A percentile compares a stretch with the other conserved stretches of the same genome.
Evolutionary conservation across 305 asterid genomes (phyloP).

Genomic region (Fraxinus sp.): DNA sequence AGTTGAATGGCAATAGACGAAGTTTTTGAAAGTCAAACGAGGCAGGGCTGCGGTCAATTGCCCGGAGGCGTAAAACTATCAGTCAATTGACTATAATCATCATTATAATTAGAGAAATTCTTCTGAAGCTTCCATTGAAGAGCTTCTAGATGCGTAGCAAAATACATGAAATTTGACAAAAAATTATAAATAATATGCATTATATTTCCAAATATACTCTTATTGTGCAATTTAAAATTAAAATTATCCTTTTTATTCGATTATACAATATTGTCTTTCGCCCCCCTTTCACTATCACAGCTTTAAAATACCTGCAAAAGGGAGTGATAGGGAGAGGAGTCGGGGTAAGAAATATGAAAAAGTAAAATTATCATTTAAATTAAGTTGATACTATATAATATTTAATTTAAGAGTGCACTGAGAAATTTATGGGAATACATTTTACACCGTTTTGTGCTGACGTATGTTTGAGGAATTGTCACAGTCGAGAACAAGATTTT

Average conservation of each 20-base stretch:
- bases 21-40: background rate
- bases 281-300: background rate
- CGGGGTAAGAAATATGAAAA: background rate
- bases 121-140: background rate
- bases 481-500: background rate
- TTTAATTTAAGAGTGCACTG: background rate
- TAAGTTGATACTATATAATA: background rate
- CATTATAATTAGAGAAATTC: background rate
- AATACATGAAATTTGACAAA: background rate
- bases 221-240: background rate
- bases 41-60: background rate
- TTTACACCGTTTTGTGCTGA: background rate
- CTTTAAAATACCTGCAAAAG: background rate
- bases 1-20: background rate
- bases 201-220: background rate
- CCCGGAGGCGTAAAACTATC: background rate
- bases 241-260: background rate
- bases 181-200: background rate
- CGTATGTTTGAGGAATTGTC: background rate
- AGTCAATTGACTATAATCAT: background rate
- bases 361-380: background rate
- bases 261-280: background rate
- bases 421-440: background rate
- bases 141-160: background rate
- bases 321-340: background rate